These are phyloP conservation scores for Capsella rubella DNA, from an alignment of 441 rosid genomes.

Conservation along the genomic window DNA sequence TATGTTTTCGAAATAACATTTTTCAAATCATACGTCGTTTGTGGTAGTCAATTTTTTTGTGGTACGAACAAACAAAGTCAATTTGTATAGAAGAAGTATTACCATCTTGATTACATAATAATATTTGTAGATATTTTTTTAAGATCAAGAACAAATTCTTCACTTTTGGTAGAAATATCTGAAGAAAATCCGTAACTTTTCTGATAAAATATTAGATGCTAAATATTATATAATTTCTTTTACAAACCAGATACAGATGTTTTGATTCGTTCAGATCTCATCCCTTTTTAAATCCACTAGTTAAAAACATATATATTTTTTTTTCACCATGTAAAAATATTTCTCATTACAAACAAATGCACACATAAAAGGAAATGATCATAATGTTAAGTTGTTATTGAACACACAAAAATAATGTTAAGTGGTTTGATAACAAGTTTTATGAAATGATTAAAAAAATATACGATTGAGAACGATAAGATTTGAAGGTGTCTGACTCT, in stretches of 20 bases:
- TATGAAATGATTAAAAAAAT: background rate
- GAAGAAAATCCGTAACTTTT: background rate
- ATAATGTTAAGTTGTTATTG: background rate
- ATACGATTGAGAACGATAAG: constrained; percentile 19
- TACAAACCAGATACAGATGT: too few relatives aligned
- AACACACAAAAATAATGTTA: background rate
- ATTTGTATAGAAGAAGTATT: background rate
- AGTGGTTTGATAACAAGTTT: background rate
- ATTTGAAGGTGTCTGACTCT: constrained; percentile 13
- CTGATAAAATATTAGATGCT: too few relatives aligned
- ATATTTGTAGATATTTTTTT: too few relatives aligned
- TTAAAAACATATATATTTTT: too few relatives aligned
- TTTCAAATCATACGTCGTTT: background rate
- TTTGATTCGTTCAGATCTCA: background rate
- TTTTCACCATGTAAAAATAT: background rate
- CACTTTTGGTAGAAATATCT: background rate
- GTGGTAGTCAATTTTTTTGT: too few relatives aligned
- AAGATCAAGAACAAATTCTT: background rate
- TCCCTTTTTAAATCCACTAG: background rate
- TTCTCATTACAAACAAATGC: too few relatives aligned
- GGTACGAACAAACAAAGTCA: background rate
- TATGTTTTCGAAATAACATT: background rate
- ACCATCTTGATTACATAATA: too few relatives aligned
- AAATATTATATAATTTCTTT: too few relatives aligned
- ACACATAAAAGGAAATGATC: background rate